Base-by-base conservation (phyloP, 345 rosid genomes). In the Hevea brasiliensis region DNA sequence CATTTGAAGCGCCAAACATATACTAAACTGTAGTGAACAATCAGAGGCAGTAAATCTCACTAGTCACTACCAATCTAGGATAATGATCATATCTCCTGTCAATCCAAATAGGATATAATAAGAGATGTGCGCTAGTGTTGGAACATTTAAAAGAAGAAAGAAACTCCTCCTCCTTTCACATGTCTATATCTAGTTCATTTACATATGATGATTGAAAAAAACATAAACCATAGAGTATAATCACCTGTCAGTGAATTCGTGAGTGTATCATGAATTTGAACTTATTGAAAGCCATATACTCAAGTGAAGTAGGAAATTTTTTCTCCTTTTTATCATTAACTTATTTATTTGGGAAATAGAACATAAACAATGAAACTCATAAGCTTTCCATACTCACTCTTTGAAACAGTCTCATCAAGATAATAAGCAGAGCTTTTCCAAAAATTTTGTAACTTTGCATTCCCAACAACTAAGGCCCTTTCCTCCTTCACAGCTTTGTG, bases 401-500 rank as follows among this genome's bases (percentile, higher is more conserved):
- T 82, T 13, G 78, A 50, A 68, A 24, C 71, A 44, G 61, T 73
- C 61, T 83, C 87, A 74, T 84, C 83, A 21, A 87, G 84, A 81
- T 80, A 74, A 75, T 85, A 89, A 18, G 90, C 84, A 65, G 90
- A 89, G 42, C 83, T 71, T 76, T 74, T 85, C 85, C 87, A 89
- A 77, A 61, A 84, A 26, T 73, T 77, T 61, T 75, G 79, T 54
- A 87, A 67, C 80, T 69, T 85, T 4, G 70, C 32, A 84, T 82
- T 80, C 83, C 72, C 60, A 54, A 45, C 45, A 17, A 77, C 63
- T 47, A 89, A 69, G 23, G 20, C 37, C 78, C 51, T 87, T 41
- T 84, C 88, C 12, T 75, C 85, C n/a, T 77, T 77, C 66, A 81
- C 85, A 12, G 15, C 67, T 42, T 80, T 79, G 41, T 15, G 54